Conservation (phyloP, 2,329 filamentous ascomycete genomes). For the Xenosphaeropsis pyriputrescens region DNA sequence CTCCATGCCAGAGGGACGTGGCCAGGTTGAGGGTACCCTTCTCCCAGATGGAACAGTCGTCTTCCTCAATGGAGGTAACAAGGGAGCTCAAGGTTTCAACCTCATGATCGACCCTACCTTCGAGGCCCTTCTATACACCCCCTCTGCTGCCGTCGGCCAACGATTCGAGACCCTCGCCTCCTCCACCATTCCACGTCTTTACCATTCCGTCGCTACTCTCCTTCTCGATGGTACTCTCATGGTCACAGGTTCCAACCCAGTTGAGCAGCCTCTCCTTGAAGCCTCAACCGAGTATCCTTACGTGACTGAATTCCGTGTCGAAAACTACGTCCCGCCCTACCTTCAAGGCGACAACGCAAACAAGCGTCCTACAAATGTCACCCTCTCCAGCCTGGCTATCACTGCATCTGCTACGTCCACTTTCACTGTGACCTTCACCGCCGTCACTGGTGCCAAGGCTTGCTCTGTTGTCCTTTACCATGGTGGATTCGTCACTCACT, state of each 20-base stretch:
- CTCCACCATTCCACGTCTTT: slow-evolving; percentile 32
- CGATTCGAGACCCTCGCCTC: slow-evolving; percentile 29
- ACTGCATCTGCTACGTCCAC: slow-evolving; percentile 20
- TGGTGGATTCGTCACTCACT: slow-evolving; percentile 45
- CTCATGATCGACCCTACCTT: slow-evolving; percentile 36
- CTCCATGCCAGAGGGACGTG: slow-evolving; percentile 39
- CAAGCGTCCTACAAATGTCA: slow-evolving; percentile 30
- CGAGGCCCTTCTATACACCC: slow-evolving; percentile 42
- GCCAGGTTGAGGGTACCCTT: slow-evolving; percentile 44
- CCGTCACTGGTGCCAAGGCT: slow-evolving; percentile 23
- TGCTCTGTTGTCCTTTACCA: slow-evolving; percentile 38
- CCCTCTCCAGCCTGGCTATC: slow-evolving; percentile 27
- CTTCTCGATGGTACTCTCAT: slow-evolving; percentile 44
- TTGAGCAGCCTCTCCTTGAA: slow-evolving; percentile 36
- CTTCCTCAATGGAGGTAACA: slow-evolving; percentile 42
- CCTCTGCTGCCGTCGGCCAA: slow-evolving; percentile 30
- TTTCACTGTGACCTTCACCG: slow-evolving; percentile 32
- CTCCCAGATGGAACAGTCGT: slow-evolving; percentile 44
- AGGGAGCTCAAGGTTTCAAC: slow-evolving; percentile 44
- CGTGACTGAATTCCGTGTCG: slow-evolving; percentile 45
- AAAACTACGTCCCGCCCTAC: slow-evolving; percentile 46
- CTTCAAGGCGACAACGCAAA: slow-evolving; percentile 32
- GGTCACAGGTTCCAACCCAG: slow-evolving; percentile 44
- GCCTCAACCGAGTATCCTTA: slow-evolving; percentile 29
- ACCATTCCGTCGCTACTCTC: slow-evolving; percentile 44